Evolutionary conservation across 2,329 filamentous ascomycete genomes (phyloP).

Genomic region (Nemania serpens): DNA sequence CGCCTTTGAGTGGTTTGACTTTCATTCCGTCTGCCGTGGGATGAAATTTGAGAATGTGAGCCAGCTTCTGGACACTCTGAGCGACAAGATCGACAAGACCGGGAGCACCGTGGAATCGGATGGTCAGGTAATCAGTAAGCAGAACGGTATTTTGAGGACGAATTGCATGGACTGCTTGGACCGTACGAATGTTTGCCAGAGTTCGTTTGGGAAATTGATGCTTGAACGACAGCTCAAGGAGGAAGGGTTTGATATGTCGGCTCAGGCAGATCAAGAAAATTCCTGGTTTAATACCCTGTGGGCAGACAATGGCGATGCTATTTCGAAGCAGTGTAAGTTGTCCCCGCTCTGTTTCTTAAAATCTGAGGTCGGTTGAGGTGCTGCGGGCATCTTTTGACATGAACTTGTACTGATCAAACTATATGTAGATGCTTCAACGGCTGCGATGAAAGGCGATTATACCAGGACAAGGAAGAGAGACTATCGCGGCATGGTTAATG

Average conservation of each 20-base stretch:
- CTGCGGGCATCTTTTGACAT: background rate
- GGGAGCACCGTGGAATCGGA: conserved; percentile 69
- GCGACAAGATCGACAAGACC: conserved; percentile 67
- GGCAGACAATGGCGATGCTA: conserved; percentile 97
- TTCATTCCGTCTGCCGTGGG: conserved; percentile 86
- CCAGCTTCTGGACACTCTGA: conserved; percentile 72
- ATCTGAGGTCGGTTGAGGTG: background rate
- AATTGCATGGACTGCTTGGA: conserved; percentile 99
- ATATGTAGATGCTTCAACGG: conserved; percentile 75
- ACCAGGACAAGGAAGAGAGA: conserved; percentile 89
- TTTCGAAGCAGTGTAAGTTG: conserved; percentile 76
- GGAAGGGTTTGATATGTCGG: conserved; percentile 75
- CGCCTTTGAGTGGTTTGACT: conserved; percentile 95
- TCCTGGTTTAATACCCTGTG: conserved; percentile 95
- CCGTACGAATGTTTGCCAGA: conserved; percentile 94
- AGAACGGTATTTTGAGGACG: conserved; percentile 82
- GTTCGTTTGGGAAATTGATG: conserved; percentile 82
- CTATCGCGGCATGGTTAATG: conserved; percentile 87
- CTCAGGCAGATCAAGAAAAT: conserved; percentile 77
- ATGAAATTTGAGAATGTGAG: conserved; percentile 98
- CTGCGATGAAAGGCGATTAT: conserved; percentile 95
- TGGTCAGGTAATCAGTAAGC: conserved; percentile 52
- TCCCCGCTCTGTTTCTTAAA: background rate
- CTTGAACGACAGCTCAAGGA: conserved; percentile 78
- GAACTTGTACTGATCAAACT: conserved; percentile 6